A percentile compares a stretch with the other conserved stretches of the same genome.
phyloP scores from a whole-genome alignment of 2,329 filamentous ascomycete species.

The Aspergillus pseudoglaucus region DNA sequence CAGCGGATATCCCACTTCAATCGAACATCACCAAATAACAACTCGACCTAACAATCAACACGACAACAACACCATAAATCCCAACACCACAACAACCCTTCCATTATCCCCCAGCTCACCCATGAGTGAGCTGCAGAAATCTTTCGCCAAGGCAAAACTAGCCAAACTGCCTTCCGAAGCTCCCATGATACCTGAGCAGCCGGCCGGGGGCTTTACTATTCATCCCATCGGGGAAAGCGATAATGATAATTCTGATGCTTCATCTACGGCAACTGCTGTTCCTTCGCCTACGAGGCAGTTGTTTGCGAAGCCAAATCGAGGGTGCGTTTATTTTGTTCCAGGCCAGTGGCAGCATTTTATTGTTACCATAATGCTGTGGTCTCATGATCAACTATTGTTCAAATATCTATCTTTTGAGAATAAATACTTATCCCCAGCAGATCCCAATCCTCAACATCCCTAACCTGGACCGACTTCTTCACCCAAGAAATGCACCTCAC shows the following conservation, averaged over 20 bases:
- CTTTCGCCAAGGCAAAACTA: slow-evolving; percentile 71
- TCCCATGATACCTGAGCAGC: slow-evolving; percentile 39
- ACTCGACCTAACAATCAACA: too few relatives aligned
- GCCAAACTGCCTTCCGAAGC: slow-evolving; percentile 54
- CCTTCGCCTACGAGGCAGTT: slow-evolving; percentile 67
- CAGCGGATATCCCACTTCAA: background rate
- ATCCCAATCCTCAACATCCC: slow-evolving; percentile 48
- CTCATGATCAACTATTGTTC: too few relatives aligned
- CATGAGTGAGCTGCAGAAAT: slow-evolving; percentile 77
- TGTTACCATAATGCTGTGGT: too few relatives aligned
- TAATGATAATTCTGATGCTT: slow-evolving; percentile 65
- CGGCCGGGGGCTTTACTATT: slow-evolving; percentile 29
- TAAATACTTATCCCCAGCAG: too few relatives aligned
- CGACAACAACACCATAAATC: background rate
- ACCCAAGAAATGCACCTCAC: slow-evolving; percentile 73
- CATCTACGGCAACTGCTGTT: slow-evolving; percentile 85
- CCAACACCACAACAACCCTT: background rate
- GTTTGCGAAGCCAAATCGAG: slow-evolving; percentile 60
- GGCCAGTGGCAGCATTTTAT: background rate
- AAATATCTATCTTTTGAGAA: too few relatives aligned
- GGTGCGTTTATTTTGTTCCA: slow-evolving; percentile 42
- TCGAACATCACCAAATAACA: background rate
- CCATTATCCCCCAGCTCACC: background rate
- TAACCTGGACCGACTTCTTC: slow-evolving; percentile 87
- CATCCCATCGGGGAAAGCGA: slow-evolving; percentile 20